Conservation (phyloP, 2,329 filamentous ascomycete genomes). For the Xylaria sp. region DNA sequence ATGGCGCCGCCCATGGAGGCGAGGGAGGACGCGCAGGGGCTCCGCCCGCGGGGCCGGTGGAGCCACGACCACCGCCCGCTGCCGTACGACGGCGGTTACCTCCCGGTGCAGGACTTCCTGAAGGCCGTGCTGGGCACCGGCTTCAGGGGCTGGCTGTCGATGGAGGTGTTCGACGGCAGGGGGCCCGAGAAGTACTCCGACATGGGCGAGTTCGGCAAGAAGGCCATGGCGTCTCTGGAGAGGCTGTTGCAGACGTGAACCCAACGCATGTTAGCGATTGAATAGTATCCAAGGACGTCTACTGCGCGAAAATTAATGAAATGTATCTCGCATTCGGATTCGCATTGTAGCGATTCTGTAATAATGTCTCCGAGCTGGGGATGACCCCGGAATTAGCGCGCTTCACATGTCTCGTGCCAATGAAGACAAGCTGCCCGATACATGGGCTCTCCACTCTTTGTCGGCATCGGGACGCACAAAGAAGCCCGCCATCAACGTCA, state of each 20-base stretch:
- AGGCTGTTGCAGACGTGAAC: conserved; percentile 36
- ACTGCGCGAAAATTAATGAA: not conserved
- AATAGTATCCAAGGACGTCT: not conserved
- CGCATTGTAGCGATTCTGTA: no score
- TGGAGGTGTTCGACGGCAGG: conserved; percentile 70
- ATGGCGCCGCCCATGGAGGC: conserved; percentile 57
- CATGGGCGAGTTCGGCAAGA: conserved; percentile 51
- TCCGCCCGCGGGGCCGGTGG: conserved; percentile 67
- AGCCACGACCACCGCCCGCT: conserved; percentile 71
- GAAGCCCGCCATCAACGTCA: conserved; percentile 3
- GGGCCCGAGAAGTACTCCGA: conserved; percentile 51
- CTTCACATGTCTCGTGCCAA: no score
- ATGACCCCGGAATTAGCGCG: no score
- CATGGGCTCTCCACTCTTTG: not conserved
- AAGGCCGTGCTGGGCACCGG: conserved; percentile 69
- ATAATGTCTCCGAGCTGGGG: no score
- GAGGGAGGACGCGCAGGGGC: conserved; percentile 51
- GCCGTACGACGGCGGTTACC: conserved; percentile 70
- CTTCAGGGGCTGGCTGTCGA: conserved; percentile 67
- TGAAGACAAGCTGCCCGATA: not conserved
- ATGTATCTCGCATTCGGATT: no score
- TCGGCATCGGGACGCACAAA: not conserved
- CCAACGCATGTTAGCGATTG: not conserved
- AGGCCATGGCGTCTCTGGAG: conserved; percentile 53
- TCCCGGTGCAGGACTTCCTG: conserved; percentile 68